These are phyloP conservation scores for Mallotus japonicus DNA, from an alignment of 441 rosid species.

Conservation along the genomic window DNA sequence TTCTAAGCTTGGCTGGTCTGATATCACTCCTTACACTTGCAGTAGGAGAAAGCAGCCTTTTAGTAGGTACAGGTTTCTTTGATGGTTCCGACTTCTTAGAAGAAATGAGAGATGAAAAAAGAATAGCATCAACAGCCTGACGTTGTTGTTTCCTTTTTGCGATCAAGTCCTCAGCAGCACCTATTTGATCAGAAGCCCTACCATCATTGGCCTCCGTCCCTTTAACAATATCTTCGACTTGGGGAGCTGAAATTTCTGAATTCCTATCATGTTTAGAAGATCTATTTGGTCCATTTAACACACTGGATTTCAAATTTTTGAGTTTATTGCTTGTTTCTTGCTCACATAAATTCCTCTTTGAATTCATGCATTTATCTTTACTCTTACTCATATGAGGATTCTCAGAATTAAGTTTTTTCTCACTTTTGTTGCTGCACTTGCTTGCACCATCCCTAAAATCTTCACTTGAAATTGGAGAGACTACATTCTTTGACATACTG, in stretches of 20 bases:
- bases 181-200: conserved; percentile 33
- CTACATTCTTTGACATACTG: conserved; percentile 30
- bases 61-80: conserved; percentile 38
- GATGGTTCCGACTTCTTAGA: conserved; percentile 58
- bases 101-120: conserved; percentile 74
- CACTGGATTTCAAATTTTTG: conserved; percentile 22
- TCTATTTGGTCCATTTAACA: conserved; percentile 37
- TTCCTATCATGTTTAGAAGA: conserved; percentile 38
- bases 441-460: conserved; percentile 25
- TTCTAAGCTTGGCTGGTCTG: conserved; percentile 62
- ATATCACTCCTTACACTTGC: conserved; percentile 38
- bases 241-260: conserved; percentile 31
- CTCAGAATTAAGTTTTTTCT: conserved; percentile 28
- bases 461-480: conserved; percentile 24
- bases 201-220: conserved; percentile 32
- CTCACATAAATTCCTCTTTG: conserved; percentile 23
- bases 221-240: conserved; percentile 32
- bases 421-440: conserved; percentile 32
- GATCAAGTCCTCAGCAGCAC: conserved; percentile 46
- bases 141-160: conserved; percentile 77
- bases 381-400: conserved; percentile 24
- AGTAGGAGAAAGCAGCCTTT: conserved; percentile 58
- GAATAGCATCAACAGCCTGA: conserved; percentile 89
- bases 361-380: conserved; percentile 26
- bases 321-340: conserved; percentile 28